phyloP scores from a whole-genome alignment of 768 basidiomycete species.

The Fomitopsis pulvina region DNA sequence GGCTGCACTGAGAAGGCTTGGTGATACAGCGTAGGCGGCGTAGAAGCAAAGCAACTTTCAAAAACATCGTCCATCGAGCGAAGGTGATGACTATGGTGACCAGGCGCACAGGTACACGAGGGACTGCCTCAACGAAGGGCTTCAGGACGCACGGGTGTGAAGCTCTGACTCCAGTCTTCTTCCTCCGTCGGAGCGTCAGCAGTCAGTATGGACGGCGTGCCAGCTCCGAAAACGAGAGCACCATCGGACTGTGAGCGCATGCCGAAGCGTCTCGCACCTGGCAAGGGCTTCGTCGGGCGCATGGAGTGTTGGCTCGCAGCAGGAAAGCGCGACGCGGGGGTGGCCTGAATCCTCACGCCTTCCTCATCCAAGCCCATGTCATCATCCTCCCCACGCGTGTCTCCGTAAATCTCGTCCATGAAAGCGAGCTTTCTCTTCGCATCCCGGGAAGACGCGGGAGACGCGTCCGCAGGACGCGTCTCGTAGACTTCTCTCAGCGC shows the following conservation, averaged over 20 bases:
- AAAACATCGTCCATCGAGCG: too few species aligned
- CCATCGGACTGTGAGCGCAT: constrained; percentile 12
- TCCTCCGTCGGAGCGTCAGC: constrained; percentile 6
- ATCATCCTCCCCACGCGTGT: constrained; percentile 3
- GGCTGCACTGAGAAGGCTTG: neutral
- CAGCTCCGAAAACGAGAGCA: constrained; percentile 12
- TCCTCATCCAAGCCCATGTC: constrained; percentile 9
- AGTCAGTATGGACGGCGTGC: neutral
- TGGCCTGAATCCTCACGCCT: neutral
- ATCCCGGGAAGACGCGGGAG: constrained; percentile 9
- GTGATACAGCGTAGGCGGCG: neutral
- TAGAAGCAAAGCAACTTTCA: too few species aligned
- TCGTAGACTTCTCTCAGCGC: constrained; percentile 12
- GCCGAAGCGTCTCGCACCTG: constrained; percentile 9
- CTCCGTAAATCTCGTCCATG: constrained; percentile 7
- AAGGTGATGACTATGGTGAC: too few species aligned
- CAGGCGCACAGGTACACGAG: too few species aligned
- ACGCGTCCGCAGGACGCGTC: constrained; percentile 7
- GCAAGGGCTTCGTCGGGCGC: constrained; percentile 10
- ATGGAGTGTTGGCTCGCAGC: neutral
- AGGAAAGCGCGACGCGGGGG: neutral
- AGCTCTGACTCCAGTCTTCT: constrained; percentile 15
- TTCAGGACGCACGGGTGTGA: neutral
- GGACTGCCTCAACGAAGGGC: neutral
- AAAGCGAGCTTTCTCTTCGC: constrained; percentile 10